Evolutionary conservation across 257 asterid genomes (phyloP).

Genomic region (Haberlea rhodopensis): DNA sequence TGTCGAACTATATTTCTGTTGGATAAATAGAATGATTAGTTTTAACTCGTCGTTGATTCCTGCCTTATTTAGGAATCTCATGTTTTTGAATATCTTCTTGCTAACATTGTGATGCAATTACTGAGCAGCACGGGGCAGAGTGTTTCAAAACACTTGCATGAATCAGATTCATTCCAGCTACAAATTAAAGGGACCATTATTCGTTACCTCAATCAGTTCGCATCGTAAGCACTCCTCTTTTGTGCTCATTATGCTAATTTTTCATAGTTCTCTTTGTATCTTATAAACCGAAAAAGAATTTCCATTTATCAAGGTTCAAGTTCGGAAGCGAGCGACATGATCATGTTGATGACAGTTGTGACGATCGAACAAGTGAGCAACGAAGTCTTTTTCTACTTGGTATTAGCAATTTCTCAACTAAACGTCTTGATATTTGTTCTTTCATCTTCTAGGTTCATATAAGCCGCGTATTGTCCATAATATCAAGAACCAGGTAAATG

Average conservation of each 20-base stretch:
- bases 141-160: slow-evolving; percentile 39
- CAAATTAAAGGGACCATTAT: slow-evolving; percentile 39
- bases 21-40: background rate
- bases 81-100: background rate
- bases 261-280: slow-evolving; percentile 18
- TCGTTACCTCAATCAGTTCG: slow-evolving; percentile 47
- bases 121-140: slow-evolving; percentile 48
- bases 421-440: slow-evolving; percentile 2
- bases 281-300: slow-evolving; percentile 21
- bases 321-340: slow-evolving; percentile 32
- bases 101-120: slow-evolving; percentile 21
- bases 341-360: slow-evolving; percentile 34
- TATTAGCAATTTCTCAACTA: background rate
- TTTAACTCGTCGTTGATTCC: background rate
- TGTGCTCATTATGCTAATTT: slow-evolving; percentile 6
- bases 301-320: slow-evolving; percentile 44
- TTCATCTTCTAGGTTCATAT: slow-evolving; percentile 38
- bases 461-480: slow-evolving; percentile 32
- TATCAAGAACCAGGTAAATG: slow-evolving; percentile 24
- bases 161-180: slow-evolving; percentile 30
- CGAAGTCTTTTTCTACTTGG: background rate
- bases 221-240: slow-evolving; percentile 47
- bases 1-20: background rate
- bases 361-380: slow-evolving; percentile 47
- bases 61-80: background rate